Evolutionary conservation across 2,329 filamentous ascomycete species (phyloP), one percentile per base, ranked within the genome.

Genomic region (Aspergillus novoparasiticus): DNA sequence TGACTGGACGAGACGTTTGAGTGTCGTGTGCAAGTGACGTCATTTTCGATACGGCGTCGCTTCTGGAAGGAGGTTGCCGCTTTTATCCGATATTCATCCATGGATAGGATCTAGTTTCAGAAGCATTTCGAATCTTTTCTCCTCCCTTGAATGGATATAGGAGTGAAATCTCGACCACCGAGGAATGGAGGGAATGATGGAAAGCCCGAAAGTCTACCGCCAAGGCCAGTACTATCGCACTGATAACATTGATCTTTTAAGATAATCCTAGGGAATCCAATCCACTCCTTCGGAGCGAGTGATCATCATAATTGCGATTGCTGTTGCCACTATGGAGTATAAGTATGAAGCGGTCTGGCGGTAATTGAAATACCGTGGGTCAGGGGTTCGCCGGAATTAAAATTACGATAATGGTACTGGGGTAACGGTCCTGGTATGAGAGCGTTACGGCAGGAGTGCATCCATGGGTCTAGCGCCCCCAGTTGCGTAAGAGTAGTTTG

Each of bases 401-500:
- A 55, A 55, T 55, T 55, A 55, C 51, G 11, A 19, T 5, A 6
- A 21, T 3, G 19, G 51, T 54, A 36, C 19, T 54, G 32, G 28
- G 51, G 51, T 54, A 50, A 54, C 50, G 50, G 30, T 23, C 32
- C 12, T 54, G 30, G 21, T 21, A 34, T n/a, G 1, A 28, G 5
- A 12, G 23, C 23, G 21, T 23, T 50, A 50, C 46, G 14, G 6
- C 23, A 50, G 46, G 46, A 50, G 46, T 19, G 11, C 14, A 50
- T 56, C 53, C 63, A 61, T 64, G 60, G 64, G 53, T 60, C 64
- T 64, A 36, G 65, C 60, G 57, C 30, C 59, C 54, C 61, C 59
- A 61, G 62, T 68, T 70, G 67, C 67, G 68, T 69, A 70, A 70
- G 68, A 70, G 66, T 53, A 63, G 67, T 69, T 69, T 70, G 68